Base-by-base conservation (phyloP, 805 yeast species). In the Pichia ethanolica region DNA sequence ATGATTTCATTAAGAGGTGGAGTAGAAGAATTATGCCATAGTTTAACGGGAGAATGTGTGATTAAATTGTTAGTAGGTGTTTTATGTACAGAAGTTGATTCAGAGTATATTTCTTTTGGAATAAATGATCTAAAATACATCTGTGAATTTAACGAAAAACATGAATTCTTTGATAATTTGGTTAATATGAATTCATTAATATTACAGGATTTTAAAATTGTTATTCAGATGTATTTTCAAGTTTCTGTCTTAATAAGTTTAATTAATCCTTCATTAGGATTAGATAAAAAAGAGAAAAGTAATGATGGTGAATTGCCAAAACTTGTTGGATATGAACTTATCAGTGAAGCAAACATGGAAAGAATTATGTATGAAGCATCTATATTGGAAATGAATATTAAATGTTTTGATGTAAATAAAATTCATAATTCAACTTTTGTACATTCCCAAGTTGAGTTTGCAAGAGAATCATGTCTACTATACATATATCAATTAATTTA, bases 1-100 rank as follows among this genome's bases (percentile, higher is more conserved):
- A 53, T 54, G 58, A 48, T 57, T 33, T 46, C 53, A 6, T 39
- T 57, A 14, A 46, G 57, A 41, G 61, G 61, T 9, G 61, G 61
- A 11, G 45, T 50, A 10, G 42, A 27, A 10, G 50, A 50, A n/a
- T 11, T 56, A 4, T 44, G 51, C 12, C 35, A 40, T 27, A 40
- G 49, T 7, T 12, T 51, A 27, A 57, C 60, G 8, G 60, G 60
- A 5, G 35, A 46, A 4, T 57, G 60, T 47, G 38, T 57, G 13
- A 13, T 51, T 36, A 54, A 53, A 34, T 34, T 57, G 9, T n/a
- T 56, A 32, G 37, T 51, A 5, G 45, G 42, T 7, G 50, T 48
- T 28, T 36, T 52, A 28, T 42, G 45, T 28, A 41, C 50, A 10
- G 55, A 53, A 4, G 39, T 48, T 5, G 28, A 35, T 32, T 32